Conservation (phyloP, 192 early-diverging fungal genomes). For the Oehlia diaphana region DNA sequence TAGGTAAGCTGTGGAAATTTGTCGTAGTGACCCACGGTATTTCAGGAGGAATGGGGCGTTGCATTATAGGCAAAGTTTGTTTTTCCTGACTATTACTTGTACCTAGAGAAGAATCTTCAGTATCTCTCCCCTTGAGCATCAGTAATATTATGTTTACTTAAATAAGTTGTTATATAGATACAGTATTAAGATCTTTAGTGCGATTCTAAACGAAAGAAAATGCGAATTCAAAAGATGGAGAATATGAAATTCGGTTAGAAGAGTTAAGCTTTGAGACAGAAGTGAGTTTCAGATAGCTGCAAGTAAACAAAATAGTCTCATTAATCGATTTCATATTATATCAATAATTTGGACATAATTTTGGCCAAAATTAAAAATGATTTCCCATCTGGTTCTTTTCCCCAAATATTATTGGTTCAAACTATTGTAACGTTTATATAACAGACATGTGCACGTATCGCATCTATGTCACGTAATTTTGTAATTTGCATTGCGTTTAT, state of each 20-base stretch:
- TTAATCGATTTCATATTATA: neutral
- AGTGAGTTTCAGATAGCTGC: neutral
- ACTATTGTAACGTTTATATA: too few species aligned
- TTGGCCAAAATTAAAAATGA: too few species aligned
- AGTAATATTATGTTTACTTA: neutral
- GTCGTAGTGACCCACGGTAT: constrained; percentile 28
- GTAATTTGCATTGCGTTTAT: too few species aligned
- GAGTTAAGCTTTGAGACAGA: neutral
- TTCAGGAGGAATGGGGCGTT: constrained; percentile 13
- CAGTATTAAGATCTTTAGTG: neutral
- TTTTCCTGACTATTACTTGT: neutral
- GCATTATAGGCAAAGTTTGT: constrained; percentile 8
- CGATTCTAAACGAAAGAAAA: neutral
- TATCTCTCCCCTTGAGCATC: neutral
- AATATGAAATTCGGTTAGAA: neutral
- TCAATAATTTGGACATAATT: too few species aligned
- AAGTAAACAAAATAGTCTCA: neutral
- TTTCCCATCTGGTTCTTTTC: too few species aligned
- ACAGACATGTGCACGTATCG: too few species aligned
- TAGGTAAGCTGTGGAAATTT: constrained; percentile 25
- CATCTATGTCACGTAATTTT: too few species aligned
- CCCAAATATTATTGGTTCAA: too few species aligned
- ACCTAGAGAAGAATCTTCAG: neutral
- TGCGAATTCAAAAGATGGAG: neutral
- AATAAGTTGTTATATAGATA: neutral